Evolutionary conservation across 305 asterid species (phyloP).

Genomic region (Fraxinus floribunda): DNA sequence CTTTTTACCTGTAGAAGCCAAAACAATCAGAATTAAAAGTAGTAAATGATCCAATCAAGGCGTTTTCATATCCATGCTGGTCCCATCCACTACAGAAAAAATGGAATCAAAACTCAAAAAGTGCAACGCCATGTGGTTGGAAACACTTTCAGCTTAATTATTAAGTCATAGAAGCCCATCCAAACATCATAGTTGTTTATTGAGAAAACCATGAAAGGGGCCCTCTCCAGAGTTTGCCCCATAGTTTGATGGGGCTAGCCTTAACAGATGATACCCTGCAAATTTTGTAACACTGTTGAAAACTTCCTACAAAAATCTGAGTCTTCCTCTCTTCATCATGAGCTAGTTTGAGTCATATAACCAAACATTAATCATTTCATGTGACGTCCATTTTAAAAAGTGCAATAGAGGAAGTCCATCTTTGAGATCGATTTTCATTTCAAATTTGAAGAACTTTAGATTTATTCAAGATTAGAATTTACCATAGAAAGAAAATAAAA

Average conservation of each 20-base stretch:
- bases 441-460: background rate
- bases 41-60: background rate
- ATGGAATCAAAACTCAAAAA: background rate
- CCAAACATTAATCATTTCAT: background rate
- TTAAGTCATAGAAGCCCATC: constrained; percentile 1
- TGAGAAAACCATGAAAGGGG: background rate
- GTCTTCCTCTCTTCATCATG: background rate
- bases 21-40: background rate
- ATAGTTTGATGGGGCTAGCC: background rate
- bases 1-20: constrained; percentile 61
- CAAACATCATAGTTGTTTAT: background rate
- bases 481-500: background rate
- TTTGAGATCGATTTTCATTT: background rate
- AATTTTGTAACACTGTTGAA: background rate
- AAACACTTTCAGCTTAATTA: background rate
- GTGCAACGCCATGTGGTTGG: background rate
- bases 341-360: background rate
- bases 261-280: background rate
- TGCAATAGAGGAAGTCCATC: background rate
- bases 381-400: background rate
- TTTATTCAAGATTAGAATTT: background rate
- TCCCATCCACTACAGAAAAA: constrained; percentile 5
- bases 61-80: constrained; percentile 2
- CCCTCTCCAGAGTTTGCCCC: background rate
- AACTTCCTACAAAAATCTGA: background rate